Percentiles rank a stretch among this genome's conserved stretches.
Conservation (phyloP, 768 basidiomycete genomes). For the Cubamyces sp. region DNA sequence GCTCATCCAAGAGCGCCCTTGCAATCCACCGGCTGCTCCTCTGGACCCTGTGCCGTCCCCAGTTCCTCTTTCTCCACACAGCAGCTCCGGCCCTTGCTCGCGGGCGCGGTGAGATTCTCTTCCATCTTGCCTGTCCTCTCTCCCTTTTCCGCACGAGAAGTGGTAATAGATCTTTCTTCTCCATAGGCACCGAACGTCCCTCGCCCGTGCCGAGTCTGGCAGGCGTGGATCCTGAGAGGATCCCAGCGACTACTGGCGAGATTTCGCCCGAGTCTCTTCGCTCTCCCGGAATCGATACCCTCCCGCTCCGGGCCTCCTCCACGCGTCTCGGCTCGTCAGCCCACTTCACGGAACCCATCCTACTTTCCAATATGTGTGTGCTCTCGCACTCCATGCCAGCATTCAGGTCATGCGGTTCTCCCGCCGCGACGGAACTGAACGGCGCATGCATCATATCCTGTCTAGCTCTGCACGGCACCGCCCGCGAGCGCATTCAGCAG, state of each 20-base stretch:
- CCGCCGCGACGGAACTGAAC: not conserved
- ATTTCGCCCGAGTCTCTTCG: not conserved
- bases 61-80: too few relatives aligned
- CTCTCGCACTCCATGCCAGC: not conserved
- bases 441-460: not conserved
- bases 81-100: not conserved
- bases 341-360: not conserved
- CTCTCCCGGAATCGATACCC: not conserved
- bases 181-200: slow-evolving; percentile 13
- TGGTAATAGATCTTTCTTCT: not conserved
- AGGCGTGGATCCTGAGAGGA: slow-evolving; percentile 13
- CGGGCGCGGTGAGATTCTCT: slow-evolving; percentile 12
- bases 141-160: slow-evolving; percentile 1
- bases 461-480: not conserved
- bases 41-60: too few relatives aligned
- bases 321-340: not conserved
- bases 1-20: too few relatives aligned
- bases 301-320: not conserved
- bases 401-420: not conserved
- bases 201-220: slow-evolving; percentile 10
- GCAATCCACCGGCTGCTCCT: too few relatives aligned
- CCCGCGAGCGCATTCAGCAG: not conserved
- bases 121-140: slow-evolving; percentile 3
- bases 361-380: too few relatives aligned
- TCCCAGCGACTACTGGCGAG: not conserved